phyloP scores from a whole-genome alignment of 176 grass and related monocot genomes.

The Paspalum vaginatum region DNA sequence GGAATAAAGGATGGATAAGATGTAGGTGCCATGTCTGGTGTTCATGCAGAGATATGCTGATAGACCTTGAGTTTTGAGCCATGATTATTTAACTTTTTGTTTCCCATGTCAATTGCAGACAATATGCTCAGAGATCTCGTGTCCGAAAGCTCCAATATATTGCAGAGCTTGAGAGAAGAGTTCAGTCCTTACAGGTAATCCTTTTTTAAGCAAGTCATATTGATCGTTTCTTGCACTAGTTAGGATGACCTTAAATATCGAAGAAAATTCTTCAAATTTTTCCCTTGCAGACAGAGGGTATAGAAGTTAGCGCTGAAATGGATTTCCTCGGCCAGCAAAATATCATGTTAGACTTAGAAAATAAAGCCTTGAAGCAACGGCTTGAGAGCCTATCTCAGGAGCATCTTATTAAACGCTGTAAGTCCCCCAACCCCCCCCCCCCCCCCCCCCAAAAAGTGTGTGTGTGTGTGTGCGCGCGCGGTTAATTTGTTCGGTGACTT shows the following conservation, averaged over 20 bases:
- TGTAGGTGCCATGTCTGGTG: neutral
- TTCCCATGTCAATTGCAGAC: slow-evolving; percentile 48
- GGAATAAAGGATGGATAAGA: too few relatives aligned
- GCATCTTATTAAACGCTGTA: slow-evolving; percentile 83
- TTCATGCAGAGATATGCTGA: slow-evolving; percentile 7
- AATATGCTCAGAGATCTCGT: slow-evolving; percentile 88
- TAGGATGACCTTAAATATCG: neutral
- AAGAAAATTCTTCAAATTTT: neutral
- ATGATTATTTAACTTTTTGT: neutral
- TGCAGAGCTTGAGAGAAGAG: slow-evolving; percentile 87
- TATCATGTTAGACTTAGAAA: slow-evolving; percentile 90
- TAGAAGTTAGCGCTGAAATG: slow-evolving; percentile 82
- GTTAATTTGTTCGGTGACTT: neutral
- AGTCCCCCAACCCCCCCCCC: too few relatives aligned
- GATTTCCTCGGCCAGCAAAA: slow-evolving; percentile 88
- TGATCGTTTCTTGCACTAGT: slow-evolving; percentile 8
- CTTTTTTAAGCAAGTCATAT: slow-evolving; percentile 13
- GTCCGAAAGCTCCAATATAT: slow-evolving; percentile 94
- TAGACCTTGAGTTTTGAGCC: slow-evolving; percentile 17
- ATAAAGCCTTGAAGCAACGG: slow-evolving; percentile 82
- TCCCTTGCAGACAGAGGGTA: slow-evolving; percentile 60
- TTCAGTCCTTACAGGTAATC: slow-evolving; percentile 75
- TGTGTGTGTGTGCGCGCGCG: too few relatives aligned
- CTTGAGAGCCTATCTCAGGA: slow-evolving; percentile 88
- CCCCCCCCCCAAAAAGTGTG: too few relatives aligned